Conservation (phyloP, 1,139 yeast species). For the Sugiyamaella sp. region DNA sequence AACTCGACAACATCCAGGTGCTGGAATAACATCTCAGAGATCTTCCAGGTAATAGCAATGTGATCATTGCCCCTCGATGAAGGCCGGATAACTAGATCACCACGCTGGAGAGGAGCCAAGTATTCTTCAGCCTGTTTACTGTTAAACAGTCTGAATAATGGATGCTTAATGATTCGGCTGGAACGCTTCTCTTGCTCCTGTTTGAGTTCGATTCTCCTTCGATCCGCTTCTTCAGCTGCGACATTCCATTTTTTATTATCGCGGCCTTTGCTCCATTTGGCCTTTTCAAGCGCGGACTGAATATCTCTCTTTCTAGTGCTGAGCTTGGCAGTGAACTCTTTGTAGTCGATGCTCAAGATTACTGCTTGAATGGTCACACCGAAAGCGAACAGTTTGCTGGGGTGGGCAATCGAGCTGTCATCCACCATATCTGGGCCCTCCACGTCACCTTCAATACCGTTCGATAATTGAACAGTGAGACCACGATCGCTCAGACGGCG, state of each 20-base stretch:
- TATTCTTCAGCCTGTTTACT: conserved; percentile 90
- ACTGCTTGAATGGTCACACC: conserved; percentile 91
- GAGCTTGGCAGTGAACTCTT: conserved; percentile 70
- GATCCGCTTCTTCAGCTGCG: conserved; percentile 69
- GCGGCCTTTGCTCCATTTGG: conserved; percentile 28
- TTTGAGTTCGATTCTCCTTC: conserved; percentile 53
- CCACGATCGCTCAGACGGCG: conserved; percentile 54
- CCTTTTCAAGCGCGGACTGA: conserved; percentile 54
- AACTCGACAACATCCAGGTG: conserved; percentile 85
- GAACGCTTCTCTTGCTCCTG: conserved; percentile 56
- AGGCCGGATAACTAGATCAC: conserved; percentile 93
- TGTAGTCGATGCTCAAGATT: conserved; percentile 68
- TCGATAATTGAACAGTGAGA: conserved; percentile 66
- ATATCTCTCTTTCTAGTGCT: conserved; percentile 71
- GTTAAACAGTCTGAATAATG: conserved; percentile 82
- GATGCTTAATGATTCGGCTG: conserved; percentile 85
- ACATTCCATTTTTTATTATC: conserved; percentile 81
- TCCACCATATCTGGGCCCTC: conserved; percentile 67
- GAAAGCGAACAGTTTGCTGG: conserved; percentile 52
- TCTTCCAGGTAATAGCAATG: conserved; percentile 95
- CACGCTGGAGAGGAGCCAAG: conserved; percentile 84
- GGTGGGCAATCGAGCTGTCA: conserved; percentile 50
- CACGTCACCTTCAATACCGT: conserved; percentile 74
- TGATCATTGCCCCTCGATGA: conserved; percentile 88
- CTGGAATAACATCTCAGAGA: conserved; percentile 86